These are phyloP conservation scores for Boletus nobilissimus DNA, from an alignment of 1,284 basidiomycete genomes.

Conservation along the genomic window DNA sequence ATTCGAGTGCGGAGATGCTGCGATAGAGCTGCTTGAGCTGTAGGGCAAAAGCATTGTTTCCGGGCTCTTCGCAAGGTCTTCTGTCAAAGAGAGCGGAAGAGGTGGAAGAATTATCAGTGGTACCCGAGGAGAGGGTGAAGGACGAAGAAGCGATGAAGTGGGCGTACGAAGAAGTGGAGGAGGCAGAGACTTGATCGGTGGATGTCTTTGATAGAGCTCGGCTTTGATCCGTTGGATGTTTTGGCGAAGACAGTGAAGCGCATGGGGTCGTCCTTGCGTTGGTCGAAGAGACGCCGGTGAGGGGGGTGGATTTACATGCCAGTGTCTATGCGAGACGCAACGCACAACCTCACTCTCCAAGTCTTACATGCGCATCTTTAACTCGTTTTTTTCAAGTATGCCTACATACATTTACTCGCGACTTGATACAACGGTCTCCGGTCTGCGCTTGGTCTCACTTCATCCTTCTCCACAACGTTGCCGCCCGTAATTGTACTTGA, in stretches of 20 bases:
- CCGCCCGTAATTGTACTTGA: slow-evolving; percentile 92
- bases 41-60: slow-evolving; percentile 72
- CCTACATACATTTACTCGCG: too few relatives aligned
- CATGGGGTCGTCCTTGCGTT: slow-evolving; percentile 85
- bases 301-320: too few relatives aligned
- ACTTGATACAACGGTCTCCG: too few relatives aligned
- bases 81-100: slow-evolving; percentile 73
- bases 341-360: too few relatives aligned
- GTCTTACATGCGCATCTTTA: too few relatives aligned
- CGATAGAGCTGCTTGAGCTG: slow-evolving; percentile 87
- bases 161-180: slow-evolving; percentile 81
- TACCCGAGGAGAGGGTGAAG: slow-evolving; percentile 79
- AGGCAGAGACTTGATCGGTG: slow-evolving; percentile 77
- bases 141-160: slow-evolving; percentile 75
- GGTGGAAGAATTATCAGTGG: slow-evolving; percentile 76
- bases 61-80: slow-evolving; percentile 61
- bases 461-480: slow-evolving; percentile 92
- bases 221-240: slow-evolving; percentile 54
- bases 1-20: slow-evolving; percentile 77
- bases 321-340: too few relatives aligned
- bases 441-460: too few relatives aligned
- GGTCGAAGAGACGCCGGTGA: slow-evolving; percentile 80
- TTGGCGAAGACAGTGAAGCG: slow-evolving; percentile 74
- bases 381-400: too few relatives aligned
- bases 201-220: slow-evolving; percentile 66